Conservation (phyloP, 768 basidiomycete species). For the Filobasidium wieringae region DNA sequence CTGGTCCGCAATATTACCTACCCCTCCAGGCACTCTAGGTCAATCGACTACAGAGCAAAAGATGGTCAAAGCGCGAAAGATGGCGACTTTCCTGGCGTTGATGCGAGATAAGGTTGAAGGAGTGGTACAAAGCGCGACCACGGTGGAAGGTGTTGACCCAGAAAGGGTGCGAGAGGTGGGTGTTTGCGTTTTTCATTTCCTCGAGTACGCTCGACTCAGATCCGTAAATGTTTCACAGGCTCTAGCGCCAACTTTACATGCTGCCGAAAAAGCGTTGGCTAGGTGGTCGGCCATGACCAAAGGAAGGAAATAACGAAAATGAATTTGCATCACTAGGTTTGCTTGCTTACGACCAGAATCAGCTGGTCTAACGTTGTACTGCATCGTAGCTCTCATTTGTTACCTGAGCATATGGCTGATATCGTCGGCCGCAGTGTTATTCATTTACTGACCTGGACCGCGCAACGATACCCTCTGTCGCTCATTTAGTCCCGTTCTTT, state of each 20-base stretch:
- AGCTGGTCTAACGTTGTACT: no score
- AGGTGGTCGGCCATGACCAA: no score
- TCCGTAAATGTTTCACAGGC: neutral
- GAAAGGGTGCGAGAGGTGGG: conserved; percentile 26
- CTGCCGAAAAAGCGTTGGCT: conserved; percentile 12
- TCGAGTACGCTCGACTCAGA: neutral
- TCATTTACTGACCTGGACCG: no score
- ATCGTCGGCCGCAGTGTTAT: no score
- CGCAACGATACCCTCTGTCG: no score
- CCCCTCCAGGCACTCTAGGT: conserved; percentile 42
- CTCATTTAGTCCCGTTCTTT: no score
- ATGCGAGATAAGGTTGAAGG: conserved; percentile 72
- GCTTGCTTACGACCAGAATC: no score
- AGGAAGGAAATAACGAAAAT: no score
- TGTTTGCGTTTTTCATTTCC: neutral
- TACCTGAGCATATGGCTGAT: no score
- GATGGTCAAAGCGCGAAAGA: conserved; percentile 67
- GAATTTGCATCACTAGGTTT: no score
- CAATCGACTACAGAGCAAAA: conserved; percentile 51
- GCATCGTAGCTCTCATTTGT: no score
- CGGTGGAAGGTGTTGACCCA: conserved; percentile 19
- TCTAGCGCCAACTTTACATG: conserved; percentile 10
- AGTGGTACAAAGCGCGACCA: conserved; percentile 46
- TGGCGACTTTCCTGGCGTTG: conserved; percentile 68
- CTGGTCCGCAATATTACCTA: conserved; percentile 78